Base-by-base conservation (phyloP, 2,329 filamentous ascomycete genomes). In the Nakataea oryzae region DNA sequence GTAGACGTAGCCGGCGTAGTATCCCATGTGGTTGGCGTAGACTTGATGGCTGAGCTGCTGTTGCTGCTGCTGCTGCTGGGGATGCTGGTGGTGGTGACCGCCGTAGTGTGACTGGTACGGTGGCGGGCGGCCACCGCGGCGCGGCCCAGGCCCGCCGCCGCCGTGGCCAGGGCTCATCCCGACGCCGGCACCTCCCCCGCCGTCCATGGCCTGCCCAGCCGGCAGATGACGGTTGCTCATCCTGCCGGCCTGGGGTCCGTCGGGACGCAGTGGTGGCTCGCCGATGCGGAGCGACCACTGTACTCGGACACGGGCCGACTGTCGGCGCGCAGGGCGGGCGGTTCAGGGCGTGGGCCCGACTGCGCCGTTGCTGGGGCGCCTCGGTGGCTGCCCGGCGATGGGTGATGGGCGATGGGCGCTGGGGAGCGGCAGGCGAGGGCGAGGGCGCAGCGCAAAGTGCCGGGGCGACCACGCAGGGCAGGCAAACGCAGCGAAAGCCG, bases 181-280 rank as follows among this genome's bases (percentile, higher is more conserved):
- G 60, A 63, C 61, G 64, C 66, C 54, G 59, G 64, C 61, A 65
- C 69, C 67, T 69, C 69, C 63, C 67, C 69, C 61, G 71, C 77
- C 78, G 70, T 78, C 80, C 77, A 84, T 81, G 74, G 80, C 80
- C 77, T 86, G 85, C 82, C 87, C 87, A 84, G 86, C 86, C 85
- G 86, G 85, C 86, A 88, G 85, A 87, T 88, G 86, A 82, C 80
- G 82, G 77, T 80, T 80, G 79, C 86, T 88, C 87, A 91, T 91
- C 86, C 82, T 90, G 84, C 84, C 86, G 85, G 83, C 83, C 77
- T 84, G 81, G 82, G 83, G 74, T 68, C 70, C 64, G 65, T 65
- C 64, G 64, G 63, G 64, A 65, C 66, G 68, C 68, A 69, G 69
- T 68, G 68, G 69, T 69, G 68, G 67, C 70, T 70, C 70, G 70